Evolutionary conservation across 2,329 filamentous ascomycete genomes (phyloP).

Genomic region (Diaporthe sp.): DNA sequence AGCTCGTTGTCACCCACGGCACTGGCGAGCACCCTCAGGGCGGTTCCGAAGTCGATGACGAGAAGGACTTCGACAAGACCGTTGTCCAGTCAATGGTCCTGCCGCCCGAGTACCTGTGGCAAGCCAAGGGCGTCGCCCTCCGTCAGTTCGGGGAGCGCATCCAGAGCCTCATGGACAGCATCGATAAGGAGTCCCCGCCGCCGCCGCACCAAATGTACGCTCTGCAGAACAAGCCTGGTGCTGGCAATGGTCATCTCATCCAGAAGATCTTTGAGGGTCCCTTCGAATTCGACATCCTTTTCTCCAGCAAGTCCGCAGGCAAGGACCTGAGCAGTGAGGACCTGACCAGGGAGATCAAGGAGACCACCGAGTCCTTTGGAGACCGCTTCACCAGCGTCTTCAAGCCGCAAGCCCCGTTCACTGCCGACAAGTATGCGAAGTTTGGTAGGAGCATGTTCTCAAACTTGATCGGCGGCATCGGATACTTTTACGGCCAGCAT

Average conservation of each 20-base stretch:
- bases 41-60: conserved; percentile 74
- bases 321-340: conserved; percentile 70
- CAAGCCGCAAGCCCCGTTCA: conserved; percentile 81
- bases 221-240: conserved; percentile 75
- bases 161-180: conserved; percentile 59
- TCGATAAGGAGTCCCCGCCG: conserved; percentile 68
- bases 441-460: conserved; percentile 95
- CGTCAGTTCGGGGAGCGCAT: conserved; percentile 66
- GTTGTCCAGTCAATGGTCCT: conserved; percentile 79
- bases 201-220: conserved; percentile 90
- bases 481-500: conserved; percentile 92
- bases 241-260: conserved; percentile 87
- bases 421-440: conserved; percentile 76
- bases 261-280: conserved; percentile 92
- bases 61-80: conserved; percentile 82
- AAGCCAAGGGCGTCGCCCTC: conserved; percentile 76
- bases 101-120: conserved; percentile 82
- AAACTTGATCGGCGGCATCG: conserved; percentile 92
- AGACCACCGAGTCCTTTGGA: conserved; percentile 76
- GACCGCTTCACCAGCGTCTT: conserved; percentile 82
- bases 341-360: conserved; percentile 78
- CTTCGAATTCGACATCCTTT: conserved; percentile 95
- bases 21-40: conserved; percentile 71
- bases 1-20: conserved; percentile 81
- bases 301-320: conserved; percentile 80